Base-by-base conservation (phyloP, 2,329 filamentous ascomycete species). In the Zarea fungicola region DNA sequence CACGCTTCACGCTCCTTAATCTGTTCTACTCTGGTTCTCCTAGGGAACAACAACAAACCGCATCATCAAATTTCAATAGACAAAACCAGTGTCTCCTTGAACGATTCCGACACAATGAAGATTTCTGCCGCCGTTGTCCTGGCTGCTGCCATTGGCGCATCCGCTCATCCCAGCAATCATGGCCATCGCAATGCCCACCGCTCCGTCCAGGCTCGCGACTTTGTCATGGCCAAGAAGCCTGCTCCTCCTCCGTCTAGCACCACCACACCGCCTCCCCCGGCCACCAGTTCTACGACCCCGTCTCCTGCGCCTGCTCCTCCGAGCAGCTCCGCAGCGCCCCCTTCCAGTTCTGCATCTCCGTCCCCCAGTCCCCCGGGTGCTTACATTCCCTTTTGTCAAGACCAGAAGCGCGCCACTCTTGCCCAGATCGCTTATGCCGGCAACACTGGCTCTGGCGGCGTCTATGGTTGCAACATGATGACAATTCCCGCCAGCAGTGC, bases 381-480 rank as follows among this genome's bases (percentile, higher is more conserved):
- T n/a, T n/a, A n/a, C n/a, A n/a, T n/a, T n/a, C n/a, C n/a, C n/a
- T n/a, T n/a, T n/a, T n/a, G 31, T n/a, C 31, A 29, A 14, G 52
- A 52, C 52, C 51, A 49, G 52, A 76, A 78, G 71, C 70, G 75
- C 55, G 67, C 76, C 55, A 73, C 74, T 49, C 14, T 56, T 32
- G 65, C 63, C 49, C 58, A 78, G 54, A 75, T 78, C 54, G 62
- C 64, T 48, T 73, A 73, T 62, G 58, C 55, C 4, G 76, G 76
- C 56, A 78, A 79, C 67, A 61, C 62, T 13, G 46, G 76, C 50
- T 58, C 59, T 42, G 2, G 51, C 8, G 57, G 53, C 48, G n/a
- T 63, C 51, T 78, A 69, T 60, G 75, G 74, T 58, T 76, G 74
- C 73, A 79, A 79, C 72, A 62, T 77, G 42, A 72, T 74, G 71